phyloP scores from a whole-genome alignment of 345 rosid species.

The Pistacia atlantica region DNA sequence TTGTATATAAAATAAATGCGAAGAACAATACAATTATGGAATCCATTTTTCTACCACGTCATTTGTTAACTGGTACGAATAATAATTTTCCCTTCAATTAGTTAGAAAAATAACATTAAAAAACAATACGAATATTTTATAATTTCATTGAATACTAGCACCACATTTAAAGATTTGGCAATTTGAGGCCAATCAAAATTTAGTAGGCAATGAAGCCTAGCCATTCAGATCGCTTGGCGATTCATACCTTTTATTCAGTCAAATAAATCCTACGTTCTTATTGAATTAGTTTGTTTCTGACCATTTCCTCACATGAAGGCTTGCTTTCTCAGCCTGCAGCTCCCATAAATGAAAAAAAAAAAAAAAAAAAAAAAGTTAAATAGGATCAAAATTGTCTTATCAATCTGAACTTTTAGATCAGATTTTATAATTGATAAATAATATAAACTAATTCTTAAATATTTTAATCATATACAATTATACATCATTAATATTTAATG shows the following conservation, averaged over 20 bases:
- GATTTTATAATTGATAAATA: too few species aligned
- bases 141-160: neutral
- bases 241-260: slow-evolving; percentile 1
- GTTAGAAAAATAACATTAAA: too few species aligned
- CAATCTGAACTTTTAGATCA: too few species aligned
- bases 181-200: neutral
- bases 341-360: neutral
- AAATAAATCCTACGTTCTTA: neutral
- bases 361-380: neutral
- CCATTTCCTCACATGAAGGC: slow-evolving; percentile 61
- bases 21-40: too few species aligned
- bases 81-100: too few species aligned
- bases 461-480: too few species aligned
- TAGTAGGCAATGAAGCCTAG: neutral
- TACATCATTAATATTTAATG: too few species aligned
- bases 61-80: too few species aligned
- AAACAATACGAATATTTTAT: too few species aligned
- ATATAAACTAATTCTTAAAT: too few species aligned
- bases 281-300: slow-evolving; percentile 18
- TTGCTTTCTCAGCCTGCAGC: slow-evolving; percentile 74
- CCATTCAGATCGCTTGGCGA: neutral
- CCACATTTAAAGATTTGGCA: neutral
- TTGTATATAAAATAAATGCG: too few species aligned
- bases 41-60: too few species aligned
- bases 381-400: neutral